Conservation (phyloP, 768 basidiomycete species). For the Termitomyces sp. region DNA sequence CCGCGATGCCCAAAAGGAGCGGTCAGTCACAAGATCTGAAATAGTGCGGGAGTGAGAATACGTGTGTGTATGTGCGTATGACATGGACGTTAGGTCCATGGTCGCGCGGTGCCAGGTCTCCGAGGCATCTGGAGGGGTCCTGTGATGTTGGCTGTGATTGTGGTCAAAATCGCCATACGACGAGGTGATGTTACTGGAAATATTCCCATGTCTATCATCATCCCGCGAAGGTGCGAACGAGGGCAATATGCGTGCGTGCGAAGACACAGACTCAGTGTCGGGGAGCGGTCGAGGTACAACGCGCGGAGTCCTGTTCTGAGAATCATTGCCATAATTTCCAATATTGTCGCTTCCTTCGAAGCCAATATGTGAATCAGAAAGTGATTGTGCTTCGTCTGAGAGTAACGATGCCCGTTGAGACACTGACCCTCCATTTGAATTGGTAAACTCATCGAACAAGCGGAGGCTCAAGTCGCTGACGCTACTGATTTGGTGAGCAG, state of each 20-base stretch:
- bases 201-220: conserved; percentile 1
- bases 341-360: neutral
- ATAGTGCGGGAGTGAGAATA: neutral
- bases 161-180: conserved; percentile 1
- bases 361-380: neutral
- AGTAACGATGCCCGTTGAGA: conserved; percentile 4
- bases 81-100: neutral
- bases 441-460: conserved; percentile 6
- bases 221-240: neutral
- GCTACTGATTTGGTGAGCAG: conserved; percentile 5
- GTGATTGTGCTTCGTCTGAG: neutral
- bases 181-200: neutral
- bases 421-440: neutral
- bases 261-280: conserved; percentile 1
- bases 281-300: neutral
- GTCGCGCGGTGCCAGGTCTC: conserved; percentile 3
- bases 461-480: conserved; percentile 10
- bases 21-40: neutral
- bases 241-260: neutral
- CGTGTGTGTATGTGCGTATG: neutral
- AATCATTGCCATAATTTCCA: neutral
- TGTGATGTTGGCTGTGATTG: conserved; percentile 1
- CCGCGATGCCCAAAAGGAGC: conserved; percentile 5
- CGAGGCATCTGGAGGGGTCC: neutral
- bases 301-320: conserved; percentile 8